Evolutionary conservation across 148 eudicot genomes (phyloP).

Genomic region (Camellia sinensis): DNA sequence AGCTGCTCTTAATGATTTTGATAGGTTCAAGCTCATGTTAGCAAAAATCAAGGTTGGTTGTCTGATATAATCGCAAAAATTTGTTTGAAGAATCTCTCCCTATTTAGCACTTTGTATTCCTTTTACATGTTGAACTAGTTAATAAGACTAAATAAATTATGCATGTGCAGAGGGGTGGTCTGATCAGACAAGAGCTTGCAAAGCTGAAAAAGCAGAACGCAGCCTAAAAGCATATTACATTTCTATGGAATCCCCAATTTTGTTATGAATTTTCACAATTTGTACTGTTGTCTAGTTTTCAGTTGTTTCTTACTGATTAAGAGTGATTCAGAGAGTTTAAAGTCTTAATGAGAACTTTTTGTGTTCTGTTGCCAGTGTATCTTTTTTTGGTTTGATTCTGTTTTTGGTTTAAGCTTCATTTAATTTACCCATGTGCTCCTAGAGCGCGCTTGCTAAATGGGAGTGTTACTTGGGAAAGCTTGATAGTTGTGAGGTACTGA

Average conservation of each 20-base stretch:
- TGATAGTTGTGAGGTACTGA: too few species aligned
- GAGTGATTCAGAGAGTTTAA: neutral
- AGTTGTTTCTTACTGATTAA: neutral
- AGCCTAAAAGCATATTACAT: constrained; percentile 18
- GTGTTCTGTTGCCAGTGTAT: neutral
- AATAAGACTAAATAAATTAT: neutral
- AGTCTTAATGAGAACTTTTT: neutral
- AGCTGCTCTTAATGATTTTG: constrained; percentile 65
- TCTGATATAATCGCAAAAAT: neutral
- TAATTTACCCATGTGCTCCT: too few species aligned
- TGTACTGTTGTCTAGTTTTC: constrained; percentile 1
- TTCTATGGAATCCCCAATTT: constrained; percentile 17
- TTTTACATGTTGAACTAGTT: neutral
- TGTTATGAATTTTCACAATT: constrained; percentile 12
- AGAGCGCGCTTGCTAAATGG: too few species aligned
- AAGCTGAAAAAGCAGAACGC: constrained; percentile 43
- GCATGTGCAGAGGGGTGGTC: constrained; percentile 47
- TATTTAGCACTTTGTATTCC: neutral
- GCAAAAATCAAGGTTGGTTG: constrained; percentile 65
- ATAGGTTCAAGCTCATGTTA: constrained; percentile 71
- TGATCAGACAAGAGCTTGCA: constrained; percentile 52
- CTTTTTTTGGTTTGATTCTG: neutral
- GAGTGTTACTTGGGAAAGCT: too few species aligned
- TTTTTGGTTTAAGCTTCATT: neutral
- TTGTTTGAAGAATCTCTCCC: neutral